These are phyloP conservation scores for Arthrocladium fulminans DNA, from an alignment of 2,329 filamentous ascomycete genomes.

Conservation along the genomic window DNA sequence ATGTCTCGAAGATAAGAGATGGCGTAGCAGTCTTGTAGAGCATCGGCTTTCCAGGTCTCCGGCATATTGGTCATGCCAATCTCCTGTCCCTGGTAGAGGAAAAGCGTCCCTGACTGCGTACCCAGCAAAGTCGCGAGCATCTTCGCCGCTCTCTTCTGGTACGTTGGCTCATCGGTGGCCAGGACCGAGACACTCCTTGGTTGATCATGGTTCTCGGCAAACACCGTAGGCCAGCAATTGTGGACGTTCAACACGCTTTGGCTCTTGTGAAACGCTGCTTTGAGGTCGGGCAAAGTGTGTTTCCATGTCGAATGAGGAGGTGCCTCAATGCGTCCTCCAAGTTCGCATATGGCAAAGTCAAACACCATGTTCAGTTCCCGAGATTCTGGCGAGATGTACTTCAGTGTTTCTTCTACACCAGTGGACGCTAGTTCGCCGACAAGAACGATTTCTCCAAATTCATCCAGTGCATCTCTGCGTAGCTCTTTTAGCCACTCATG, in stretches of 20 bases:
- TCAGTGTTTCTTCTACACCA: constrained; percentile 40
- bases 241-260: constrained; percentile 48
- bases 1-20: no score
- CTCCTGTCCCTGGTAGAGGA: constrained; percentile 50
- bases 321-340: constrained; percentile 4
- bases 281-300: constrained; percentile 45
- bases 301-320: constrained; percentile 10
- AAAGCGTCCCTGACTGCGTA: constrained; percentile 46
- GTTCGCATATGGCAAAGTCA: constrained; percentile 51
- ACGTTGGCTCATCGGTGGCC: constrained; percentile 40
- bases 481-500: constrained; percentile 50
- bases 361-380: constrained; percentile 61
- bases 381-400: constrained; percentile 38
- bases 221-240: constrained; percentile 55
- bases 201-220: constrained; percentile 59
- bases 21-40: no score
- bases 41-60: constrained; percentile 29
- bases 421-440: constrained; percentile 50
- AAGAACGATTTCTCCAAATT: constrained; percentile 50
- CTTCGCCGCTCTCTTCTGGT: constrained; percentile 46
- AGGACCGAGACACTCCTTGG: constrained; percentile 52
- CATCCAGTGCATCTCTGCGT: constrained; percentile 43
- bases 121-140: constrained; percentile 49
- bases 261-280: constrained; percentile 47
- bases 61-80: constrained; percentile 49